Evolutionary conservation across 192 early-diverging fungal genomes (phyloP).

Genomic region (Umbelopsis sp.): DNA sequence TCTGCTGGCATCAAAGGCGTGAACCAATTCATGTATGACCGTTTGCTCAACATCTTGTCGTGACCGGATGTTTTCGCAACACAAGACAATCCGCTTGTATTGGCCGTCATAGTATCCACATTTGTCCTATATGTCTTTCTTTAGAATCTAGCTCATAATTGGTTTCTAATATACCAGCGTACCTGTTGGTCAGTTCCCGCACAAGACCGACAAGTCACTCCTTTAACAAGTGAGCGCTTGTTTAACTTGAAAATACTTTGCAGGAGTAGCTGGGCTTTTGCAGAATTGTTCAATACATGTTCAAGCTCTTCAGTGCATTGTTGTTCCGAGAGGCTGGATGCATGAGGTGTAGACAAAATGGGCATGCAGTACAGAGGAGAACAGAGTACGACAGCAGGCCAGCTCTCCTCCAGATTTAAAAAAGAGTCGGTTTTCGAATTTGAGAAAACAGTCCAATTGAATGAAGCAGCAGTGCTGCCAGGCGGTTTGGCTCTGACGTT

Average conservation of each 20-base stretch:
- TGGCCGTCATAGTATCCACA: constrained; percentile 40
- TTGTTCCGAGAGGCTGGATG: constrained; percentile 27
- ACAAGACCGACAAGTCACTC: constrained; percentile 39
- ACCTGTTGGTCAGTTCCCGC: constrained; percentile 35
- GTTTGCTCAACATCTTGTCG: constrained; percentile 35
- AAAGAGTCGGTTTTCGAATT: not conserved
- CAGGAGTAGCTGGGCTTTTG: constrained; percentile 27
- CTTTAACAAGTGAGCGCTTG: constrained; percentile 27
- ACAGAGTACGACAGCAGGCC: not conserved
- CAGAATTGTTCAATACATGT: constrained; percentile 22
- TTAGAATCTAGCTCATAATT: not conserved
- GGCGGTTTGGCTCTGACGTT: not conserved
- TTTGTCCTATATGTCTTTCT: constrained; percentile 9
- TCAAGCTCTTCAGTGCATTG: constrained; percentile 38
- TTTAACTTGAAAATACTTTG: constrained; percentile 30
- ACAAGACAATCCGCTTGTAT: constrained; percentile 43
- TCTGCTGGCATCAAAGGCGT: constrained; percentile 40
- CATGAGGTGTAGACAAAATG: constrained; percentile 13
- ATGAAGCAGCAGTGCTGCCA: not conserved
- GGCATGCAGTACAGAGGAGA: constrained; percentile 1
- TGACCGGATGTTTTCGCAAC: constrained; percentile 39
- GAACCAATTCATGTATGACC: constrained; percentile 40
- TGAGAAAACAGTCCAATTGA: not conserved
- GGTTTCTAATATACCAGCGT: not conserved
- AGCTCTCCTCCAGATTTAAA: not conserved